Conservation (phyloP, 2,329 filamentous ascomycete genomes). For the Paracamarosporium sp. region DNA sequence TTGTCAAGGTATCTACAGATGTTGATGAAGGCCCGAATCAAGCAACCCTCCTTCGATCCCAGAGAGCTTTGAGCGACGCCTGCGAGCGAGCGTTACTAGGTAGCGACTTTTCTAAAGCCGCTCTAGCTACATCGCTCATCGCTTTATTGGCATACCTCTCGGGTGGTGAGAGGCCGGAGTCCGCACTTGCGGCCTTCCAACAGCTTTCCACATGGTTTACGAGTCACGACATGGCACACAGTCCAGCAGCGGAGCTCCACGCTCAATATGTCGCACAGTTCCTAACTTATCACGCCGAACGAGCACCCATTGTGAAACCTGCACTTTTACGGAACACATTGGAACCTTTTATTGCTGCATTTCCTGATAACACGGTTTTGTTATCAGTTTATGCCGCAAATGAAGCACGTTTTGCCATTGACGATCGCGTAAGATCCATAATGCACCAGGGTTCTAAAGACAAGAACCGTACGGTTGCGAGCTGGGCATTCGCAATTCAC, state of each 20-base stretch:
- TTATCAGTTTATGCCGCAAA: constrained; percentile 76
- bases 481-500: constrained; percentile 63
- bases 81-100: constrained; percentile 64
- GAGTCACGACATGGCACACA: constrained; percentile 23
- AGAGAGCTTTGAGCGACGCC: constrained; percentile 14
- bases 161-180: constrained; percentile 37
- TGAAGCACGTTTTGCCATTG: constrained; percentile 73
- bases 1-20: constrained; percentile 8
- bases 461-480: constrained; percentile 49
- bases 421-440: constrained; percentile 76
- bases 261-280: constrained; percentile 73
- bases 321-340: constrained; percentile 69
- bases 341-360: constrained; percentile 64
- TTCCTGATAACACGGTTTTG: constrained; percentile 80
- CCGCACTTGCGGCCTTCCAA: constrained; percentile 48
- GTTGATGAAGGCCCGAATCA: constrained; percentile 14
- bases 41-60: constrained; percentile 22
- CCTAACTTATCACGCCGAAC: constrained; percentile 69
- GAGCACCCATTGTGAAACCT: constrained; percentile 71
- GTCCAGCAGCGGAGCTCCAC: constrained; percentile 64
- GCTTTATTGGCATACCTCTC: constrained; percentile 73
- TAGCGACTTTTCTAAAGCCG: constrained; percentile 50
- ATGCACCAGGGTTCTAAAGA: constrained; percentile 53
- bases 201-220: constrained; percentile 29
- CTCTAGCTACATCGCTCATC: constrained; percentile 66